Evolutionary conservation across 495 filamentous ascomycete genomes (phyloP).

Genomic region (Tuber borchii): DNA sequence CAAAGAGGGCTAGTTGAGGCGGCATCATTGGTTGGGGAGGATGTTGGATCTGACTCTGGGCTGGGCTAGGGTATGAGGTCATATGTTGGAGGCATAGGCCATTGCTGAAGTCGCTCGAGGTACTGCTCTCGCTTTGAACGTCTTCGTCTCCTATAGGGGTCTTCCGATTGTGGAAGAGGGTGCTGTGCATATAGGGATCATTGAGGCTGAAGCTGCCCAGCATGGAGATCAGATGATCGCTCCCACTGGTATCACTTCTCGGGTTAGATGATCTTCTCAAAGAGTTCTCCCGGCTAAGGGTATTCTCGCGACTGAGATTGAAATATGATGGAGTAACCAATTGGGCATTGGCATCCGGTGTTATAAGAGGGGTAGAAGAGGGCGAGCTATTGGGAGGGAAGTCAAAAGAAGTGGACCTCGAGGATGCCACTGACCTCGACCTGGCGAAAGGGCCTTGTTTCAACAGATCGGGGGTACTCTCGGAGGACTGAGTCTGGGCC

Average conservation of each 20-base stretch:
- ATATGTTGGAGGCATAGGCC: slow-evolving; percentile 41
- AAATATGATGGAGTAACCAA: slow-evolving; percentile 88
- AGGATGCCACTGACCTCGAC: slow-evolving; percentile 78
- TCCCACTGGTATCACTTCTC: slow-evolving; percentile 85
- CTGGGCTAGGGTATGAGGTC: slow-evolving; percentile 39
- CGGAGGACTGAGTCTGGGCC: slow-evolving; percentile 65
- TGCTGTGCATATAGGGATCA: slow-evolving; percentile 46
- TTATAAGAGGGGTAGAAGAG: slow-evolving; percentile 69
- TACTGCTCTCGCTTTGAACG: slow-evolving; percentile 49
- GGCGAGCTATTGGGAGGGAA: slow-evolving; percentile 64
- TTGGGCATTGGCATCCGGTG: slow-evolving; percentile 62
- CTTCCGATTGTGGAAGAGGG: slow-evolving; percentile 40
- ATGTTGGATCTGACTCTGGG: slow-evolving; percentile 37
- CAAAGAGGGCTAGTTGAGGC: slow-evolving; percentile 90
- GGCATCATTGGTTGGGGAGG: slow-evolving; percentile 83
- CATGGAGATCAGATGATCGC: slow-evolving; percentile 76
- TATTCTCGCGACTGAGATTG: slow-evolving; percentile 62
- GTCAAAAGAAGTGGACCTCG: slow-evolving; percentile 92
- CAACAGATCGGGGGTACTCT: slow-evolving; percentile 79
- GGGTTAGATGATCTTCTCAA: slow-evolving; percentile 70
- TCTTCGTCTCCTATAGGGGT: slow-evolving; percentile 55
- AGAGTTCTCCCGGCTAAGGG: slow-evolving; percentile 62
- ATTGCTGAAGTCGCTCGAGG: slow-evolving; percentile 42
- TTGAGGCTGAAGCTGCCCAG: slow-evolving; percentile 75
- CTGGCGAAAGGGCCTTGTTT: slow-evolving; percentile 87